Base-by-base conservation (phyloP, 345 rosid genomes). In the Melastoma malabathricum region DNA sequence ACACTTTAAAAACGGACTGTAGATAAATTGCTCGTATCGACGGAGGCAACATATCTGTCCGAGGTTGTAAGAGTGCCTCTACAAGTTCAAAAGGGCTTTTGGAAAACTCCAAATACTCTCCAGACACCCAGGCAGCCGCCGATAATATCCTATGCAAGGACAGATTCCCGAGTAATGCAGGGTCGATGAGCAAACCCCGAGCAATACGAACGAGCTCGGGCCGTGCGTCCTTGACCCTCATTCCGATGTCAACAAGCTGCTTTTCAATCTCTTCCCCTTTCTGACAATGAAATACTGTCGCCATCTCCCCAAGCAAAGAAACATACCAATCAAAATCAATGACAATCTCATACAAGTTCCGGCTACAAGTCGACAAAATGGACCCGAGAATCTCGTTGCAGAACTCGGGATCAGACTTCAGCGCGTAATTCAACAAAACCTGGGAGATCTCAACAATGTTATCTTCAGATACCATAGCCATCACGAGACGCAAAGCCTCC, bases 71-170 rank as follows among this genome's bases (percentile, higher is more conserved):
- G 48, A 88, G 71, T 53, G 95, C 90, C 68, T 88, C 95, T 56
- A 83, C 59, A 43, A 88, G 74, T 66, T 92, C 99, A 62, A 72
- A 61, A 31, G 89, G 82, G 45, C 66, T 70, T 59, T 70, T 81
- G 17, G 74, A 77, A 59, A 75, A 83, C 64, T 83, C 79, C 54
- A 85, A 80, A 63, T 81, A 92, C 51, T 88, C 97, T 44, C 97
- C 99, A 10, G 84, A 82, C 6, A 77, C 72, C 97, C 99, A 92
- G 48, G 99, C 90, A 64, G 97, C 89, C 58, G 97, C 95, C 13
- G 84, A 84, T 66, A 88, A 64, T 59, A 88, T 70, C 15, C 80
- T 73, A 58, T 81, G 82, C 82, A 88, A 63, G 72, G 66, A 84
- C 43, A 72, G 77, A 64, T 85, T 83, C 25, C 95, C 95, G 59